Base-by-base conservation (phyloP, 768 basidiomycete genomes). In the Termitomyces sp. region DNA sequence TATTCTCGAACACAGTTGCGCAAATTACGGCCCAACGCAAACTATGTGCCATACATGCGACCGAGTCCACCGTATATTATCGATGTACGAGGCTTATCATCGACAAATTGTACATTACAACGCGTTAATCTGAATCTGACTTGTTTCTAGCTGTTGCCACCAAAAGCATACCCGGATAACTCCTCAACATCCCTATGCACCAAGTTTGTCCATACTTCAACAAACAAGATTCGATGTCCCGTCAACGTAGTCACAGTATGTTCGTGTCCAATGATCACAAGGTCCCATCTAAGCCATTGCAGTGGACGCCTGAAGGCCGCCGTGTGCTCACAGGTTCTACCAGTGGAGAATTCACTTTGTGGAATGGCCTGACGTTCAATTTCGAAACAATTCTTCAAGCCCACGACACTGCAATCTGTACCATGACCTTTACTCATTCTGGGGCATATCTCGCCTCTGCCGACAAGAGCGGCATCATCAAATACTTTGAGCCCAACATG, bases 381-480 rank as follows among this genome's bases (percentile, higher is more conserved):
- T 99, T 98, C 69, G 97, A 99, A 73, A 97, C 96, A 0, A 98
- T 99, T 65, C 83, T 98, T n/a, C 96, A 98, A 75, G 96, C 95
- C 1, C 97, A 99, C 73, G 97, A 99, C 69, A 88, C 89, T 2
- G 91, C 94, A 41, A 91, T 99, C 58, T 93, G 95, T 41, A 82
- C 93, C 0, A 84, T 98, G 70, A 76, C 83, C 16, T 99, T 95
- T 74, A 93, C 93, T 0, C 93, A 97, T 66, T 91, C 92, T 0
- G 97, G 96, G n/a, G 80, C 88, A 16, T 98, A 92, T 73, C 84
- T 99, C 52, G 89, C 91, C 18, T 96, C 94, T 18, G 87, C 93
- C 30, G 97, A 99, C 77, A 93, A 95, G 71, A 85, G 79, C 40
- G 97, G 97, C 9, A 82, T 93, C 60, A 94, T 99, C 80, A 99